These are phyloP conservation scores for Canna indica DNA, from an alignment of 176 grass and related monocot species.

Conservation along the genomic window DNA sequence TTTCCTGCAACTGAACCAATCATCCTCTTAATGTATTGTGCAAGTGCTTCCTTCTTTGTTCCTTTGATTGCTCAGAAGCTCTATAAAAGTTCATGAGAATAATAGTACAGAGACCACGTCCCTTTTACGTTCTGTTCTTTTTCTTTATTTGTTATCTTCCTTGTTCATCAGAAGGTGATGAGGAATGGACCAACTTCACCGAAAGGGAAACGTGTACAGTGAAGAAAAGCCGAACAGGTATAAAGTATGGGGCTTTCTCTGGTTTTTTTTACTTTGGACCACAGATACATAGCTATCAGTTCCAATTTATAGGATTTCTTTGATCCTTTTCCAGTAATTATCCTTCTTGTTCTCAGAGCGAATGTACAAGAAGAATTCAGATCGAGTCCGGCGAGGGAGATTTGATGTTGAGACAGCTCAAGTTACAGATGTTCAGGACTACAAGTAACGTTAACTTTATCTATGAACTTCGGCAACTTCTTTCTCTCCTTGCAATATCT, in stretches of 20 bases:
- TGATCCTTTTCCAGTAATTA: conserved; percentile 9
- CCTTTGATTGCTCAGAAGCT: neutral
- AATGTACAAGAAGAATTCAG: conserved; percentile 18
- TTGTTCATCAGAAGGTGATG: conserved; percentile 22
- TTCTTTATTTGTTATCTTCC: conserved; percentile 12
- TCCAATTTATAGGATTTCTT: conserved; percentile 32
- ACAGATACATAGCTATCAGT: conserved; percentile 15
- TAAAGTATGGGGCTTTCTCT: conserved; percentile 29
- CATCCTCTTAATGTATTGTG: neutral
- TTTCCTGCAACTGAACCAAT: neutral
- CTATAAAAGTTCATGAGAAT: neutral
- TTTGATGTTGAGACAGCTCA: conserved; percentile 37
- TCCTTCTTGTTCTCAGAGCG: conserved; percentile 20
- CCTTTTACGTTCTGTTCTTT: conserved; percentile 17
- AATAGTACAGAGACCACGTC: conserved; percentile 19
- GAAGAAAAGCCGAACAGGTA: conserved; percentile 96
- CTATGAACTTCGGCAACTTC: neutral
- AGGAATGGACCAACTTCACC: conserved; percentile 59
- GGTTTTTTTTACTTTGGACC: conserved; percentile 28
- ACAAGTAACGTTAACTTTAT: conserved; percentile 39
- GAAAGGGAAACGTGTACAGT: conserved; percentile 55
- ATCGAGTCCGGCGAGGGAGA: conserved; percentile 30
- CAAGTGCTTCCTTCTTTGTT: neutral
- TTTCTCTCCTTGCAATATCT: conserved; percentile 14
- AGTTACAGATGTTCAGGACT: conserved; percentile 65